Base-by-base conservation (phyloP, 768 basidiomycete genomes). In the Butyriboletus loyo region DNA sequence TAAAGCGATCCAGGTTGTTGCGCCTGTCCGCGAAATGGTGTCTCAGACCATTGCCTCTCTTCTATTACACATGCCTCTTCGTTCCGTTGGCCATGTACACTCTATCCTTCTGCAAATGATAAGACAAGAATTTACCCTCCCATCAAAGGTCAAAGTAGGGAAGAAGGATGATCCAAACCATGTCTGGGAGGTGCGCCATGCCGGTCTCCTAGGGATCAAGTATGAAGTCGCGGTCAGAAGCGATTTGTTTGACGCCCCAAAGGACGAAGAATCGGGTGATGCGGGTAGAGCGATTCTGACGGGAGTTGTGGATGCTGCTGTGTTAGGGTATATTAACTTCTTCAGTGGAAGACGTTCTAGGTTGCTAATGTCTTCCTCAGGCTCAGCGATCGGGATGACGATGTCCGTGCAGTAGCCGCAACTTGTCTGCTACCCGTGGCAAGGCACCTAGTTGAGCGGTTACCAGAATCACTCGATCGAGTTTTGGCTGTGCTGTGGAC, bases 111-210 rank as follows among this genome's bases (percentile, higher is more conserved):
- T 95, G 39, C 84, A 88, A 63, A 99, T 99, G 97, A 93, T 98
- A 61, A 81, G 86, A 55, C 97, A 98, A 72, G 84, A 90, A 53
- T 90, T 90, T 66, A 70, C 75, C 1, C 68, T 81, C 34, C 73
- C 76, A 19, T 53, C 72, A 21, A 74, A 68, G 53, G 59, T 65
- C 32, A 63, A 60, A 40, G 53, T 60, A 37, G 63, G 69, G 47
- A 71, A 66, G 44, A 68, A 57, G 75, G 67, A 64, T 43, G 74
- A 59, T 73, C 72, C 59, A 40, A 71, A 66, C 49, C 91, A 95
- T 69, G 81, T 93, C 7, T 99, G 97, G 97, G 92, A 98, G 71
- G 88, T 99, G 45, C 81, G 96, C 49, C 97, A 99, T 74, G 95
- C 97, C n/a, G 97, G 97, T 27, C 73, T 99, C 53, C 79, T 98